Evolutionary conservation across 148 eudicot species (phyloP).

Genomic region (Selenicereus undatus): DNA sequence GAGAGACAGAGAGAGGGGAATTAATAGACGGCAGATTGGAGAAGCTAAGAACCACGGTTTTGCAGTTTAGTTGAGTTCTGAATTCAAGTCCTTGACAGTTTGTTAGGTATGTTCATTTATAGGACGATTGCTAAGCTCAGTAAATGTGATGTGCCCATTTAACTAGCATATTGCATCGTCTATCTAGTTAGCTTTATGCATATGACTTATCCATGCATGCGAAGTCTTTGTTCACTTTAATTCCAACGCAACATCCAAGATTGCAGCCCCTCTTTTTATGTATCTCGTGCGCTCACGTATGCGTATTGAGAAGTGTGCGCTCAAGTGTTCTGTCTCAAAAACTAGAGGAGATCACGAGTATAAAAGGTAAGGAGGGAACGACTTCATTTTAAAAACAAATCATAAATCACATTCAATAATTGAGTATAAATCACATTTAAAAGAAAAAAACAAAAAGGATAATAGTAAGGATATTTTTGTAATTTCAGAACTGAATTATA

Average conservation of each 20-base stretch:
- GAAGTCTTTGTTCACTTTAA: not conserved
- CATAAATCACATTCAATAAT: too few species aligned
- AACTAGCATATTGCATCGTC: not conserved
- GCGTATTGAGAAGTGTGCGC: not conserved
- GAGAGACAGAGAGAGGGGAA: too few species aligned
- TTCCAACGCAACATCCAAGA: not conserved
- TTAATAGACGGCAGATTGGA: too few species aligned
- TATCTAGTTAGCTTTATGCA: not conserved
- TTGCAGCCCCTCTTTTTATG: not conserved
- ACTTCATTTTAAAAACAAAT: too few species aligned
- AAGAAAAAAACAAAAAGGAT: too few species aligned
- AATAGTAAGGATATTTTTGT: too few species aligned
- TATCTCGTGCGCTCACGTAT: not conserved
- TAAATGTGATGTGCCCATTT: conserved; percentile 14
- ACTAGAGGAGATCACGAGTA: too few species aligned
- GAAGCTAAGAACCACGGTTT: too few species aligned
- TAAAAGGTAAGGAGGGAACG: too few species aligned
- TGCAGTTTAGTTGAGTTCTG: too few species aligned
- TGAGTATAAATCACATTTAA: too few species aligned
- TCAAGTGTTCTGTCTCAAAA: not conserved
- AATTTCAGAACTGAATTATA: too few species aligned
- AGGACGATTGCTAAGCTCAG: conserved; percentile 2
- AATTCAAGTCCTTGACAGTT: not conserved
- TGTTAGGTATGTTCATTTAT: conserved; percentile 2
- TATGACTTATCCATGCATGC: not conserved